Percentiles rank a stretch among this genome's conserved stretches.
Evolutionary conservation across 148 eudicot genomes (phyloP).

Genomic region (Oxyria digyna): DNA sequence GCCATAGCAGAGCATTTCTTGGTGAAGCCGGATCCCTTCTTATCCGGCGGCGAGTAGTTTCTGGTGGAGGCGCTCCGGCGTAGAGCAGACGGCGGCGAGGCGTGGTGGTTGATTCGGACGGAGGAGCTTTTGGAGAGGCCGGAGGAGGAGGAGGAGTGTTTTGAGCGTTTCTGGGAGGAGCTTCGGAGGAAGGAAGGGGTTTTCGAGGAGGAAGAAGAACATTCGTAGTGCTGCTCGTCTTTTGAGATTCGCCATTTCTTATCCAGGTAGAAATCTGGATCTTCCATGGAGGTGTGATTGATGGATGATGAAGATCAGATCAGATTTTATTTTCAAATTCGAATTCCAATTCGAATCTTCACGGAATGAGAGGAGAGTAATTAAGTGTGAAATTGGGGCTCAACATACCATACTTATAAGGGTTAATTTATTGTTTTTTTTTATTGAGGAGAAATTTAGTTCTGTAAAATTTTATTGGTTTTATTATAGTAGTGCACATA

Average conservation of each 20-base stretch:
- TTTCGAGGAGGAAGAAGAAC: constrained; percentile 15
- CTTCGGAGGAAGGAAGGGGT: constrained; percentile 20
- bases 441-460: not conserved
- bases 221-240: not conserved
- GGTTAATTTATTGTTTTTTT: constrained; percentile 7
- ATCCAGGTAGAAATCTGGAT: constrained; percentile 3
- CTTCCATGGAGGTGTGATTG: not conserved
- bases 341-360: not conserved
- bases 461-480: not conserved
- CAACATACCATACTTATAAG: not conserved
- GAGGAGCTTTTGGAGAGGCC: constrained; percentile 34
- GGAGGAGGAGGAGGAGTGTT: constrained; percentile 9
- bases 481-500: not conserved
- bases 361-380: not conserved
- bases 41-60: constrained; percentile 23
- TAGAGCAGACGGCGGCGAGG: not conserved
- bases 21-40: constrained; percentile 56
- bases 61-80: not conserved
- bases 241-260: not conserved
- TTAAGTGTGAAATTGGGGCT: constrained; percentile 5
- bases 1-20: constrained; percentile 67
- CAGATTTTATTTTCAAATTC: not conserved
- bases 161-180: constrained; percentile 29
- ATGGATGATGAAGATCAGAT: not conserved
- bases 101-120: constrained; percentile 10